Conservation (phyloP, 176 grass and related monocot genomes). For the bread wheat (Triticum aestivum) region IWGSC_CS_RefSeq_v2.1 NC_057805.1:468457021-468457520, state of each 20-base stretch:
- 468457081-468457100: conserved; percentile 11
- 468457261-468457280: conserved; percentile 22
- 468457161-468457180: neutral
- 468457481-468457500: neutral
- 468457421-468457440: neutral
- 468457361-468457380: neutral
- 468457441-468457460: neutral
- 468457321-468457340: neutral
- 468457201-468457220: neutral
- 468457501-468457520: neutral
- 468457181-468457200: neutral
- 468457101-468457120: conserved; percentile 13
- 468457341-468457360: neutral
- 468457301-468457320: neutral
- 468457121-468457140: conserved; percentile 14
- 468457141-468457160: neutral
- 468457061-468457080: conserved; percentile 4
- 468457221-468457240: neutral
- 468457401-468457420: conserved; percentile 11
- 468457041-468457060: conserved; percentile 10
- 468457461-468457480: neutral
- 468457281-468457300: conserved; percentile 7
- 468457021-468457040: conserved; percentile 9
- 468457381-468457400: neutral
- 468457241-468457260: neutral